Evolutionary conservation across 805 yeast genomes (phyloP).

Genomic region (Cyberlindnera suaveolens): DNA sequence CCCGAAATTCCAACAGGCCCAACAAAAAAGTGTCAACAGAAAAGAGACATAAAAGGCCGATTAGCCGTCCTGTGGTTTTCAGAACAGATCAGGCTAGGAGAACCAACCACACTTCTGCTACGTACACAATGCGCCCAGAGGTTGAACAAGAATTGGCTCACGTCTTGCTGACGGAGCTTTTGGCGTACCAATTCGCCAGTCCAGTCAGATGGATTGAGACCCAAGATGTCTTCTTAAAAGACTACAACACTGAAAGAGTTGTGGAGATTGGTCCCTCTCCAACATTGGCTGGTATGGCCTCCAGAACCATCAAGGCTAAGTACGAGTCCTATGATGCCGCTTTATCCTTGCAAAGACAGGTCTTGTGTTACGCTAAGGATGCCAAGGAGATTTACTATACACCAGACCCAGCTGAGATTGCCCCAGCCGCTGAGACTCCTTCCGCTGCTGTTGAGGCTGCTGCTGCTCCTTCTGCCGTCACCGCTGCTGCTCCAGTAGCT

Average conservation of each 20-base stretch:
- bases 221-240: constrained; percentile 93
- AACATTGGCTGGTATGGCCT: constrained; percentile 97
- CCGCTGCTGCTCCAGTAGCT: constrained; percentile 52
- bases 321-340: constrained; percentile 99
- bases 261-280: constrained; percentile 99
- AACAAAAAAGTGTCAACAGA: constrained; percentile 1
- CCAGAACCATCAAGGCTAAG: constrained; percentile 86
- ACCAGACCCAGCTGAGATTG: constrained; percentile 56
- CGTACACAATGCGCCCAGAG: constrained; percentile 59
- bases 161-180: constrained; percentile 84
- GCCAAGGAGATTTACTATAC: constrained; percentile 95
- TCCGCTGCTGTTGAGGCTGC: constrained; percentile 27
- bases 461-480: constrained; percentile 49
- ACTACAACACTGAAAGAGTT: constrained; percentile 92
- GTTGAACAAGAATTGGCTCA: constrained; percentile 97
- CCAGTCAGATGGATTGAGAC: constrained; percentile 99
- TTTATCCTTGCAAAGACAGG: constrained; percentile 77
- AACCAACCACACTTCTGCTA: no score
- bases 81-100: no score
- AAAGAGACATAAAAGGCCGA: background rate
- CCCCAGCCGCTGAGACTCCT: constrained; percentile 23
- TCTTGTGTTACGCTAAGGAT: constrained; percentile 91
- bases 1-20: background rate
- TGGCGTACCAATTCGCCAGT: constrained; percentile 98
- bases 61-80: no score